Conservation (phyloP, 164 flowering plant species). For the Tetracentron sinense region DNA sequence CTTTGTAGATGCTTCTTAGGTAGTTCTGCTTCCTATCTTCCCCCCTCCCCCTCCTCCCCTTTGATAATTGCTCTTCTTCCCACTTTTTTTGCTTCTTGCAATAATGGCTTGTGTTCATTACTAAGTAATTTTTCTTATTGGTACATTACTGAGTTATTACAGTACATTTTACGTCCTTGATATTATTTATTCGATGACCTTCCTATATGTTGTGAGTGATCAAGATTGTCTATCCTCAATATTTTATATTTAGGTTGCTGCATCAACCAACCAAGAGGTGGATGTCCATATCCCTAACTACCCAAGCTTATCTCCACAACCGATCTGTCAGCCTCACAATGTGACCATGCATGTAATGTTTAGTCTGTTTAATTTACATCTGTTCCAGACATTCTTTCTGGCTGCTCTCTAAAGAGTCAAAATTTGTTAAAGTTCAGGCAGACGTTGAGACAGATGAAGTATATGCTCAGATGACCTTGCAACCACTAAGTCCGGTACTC, state of each 20-base stretch:
- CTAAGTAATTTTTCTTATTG: no score
- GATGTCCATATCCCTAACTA: constrained; percentile 22
- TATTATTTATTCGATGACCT: neutral
- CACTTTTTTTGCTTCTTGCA: no score
- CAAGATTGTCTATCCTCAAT: neutral
- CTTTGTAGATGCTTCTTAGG: neutral
- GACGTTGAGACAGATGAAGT: constrained; percentile 65
- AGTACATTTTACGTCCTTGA: neutral
- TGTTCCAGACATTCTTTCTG: neutral
- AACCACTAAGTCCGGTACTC: constrained; percentile 48
- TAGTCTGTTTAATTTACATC: neutral
- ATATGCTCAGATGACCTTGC: constrained; percentile 64
- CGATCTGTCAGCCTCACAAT: constrained; percentile 17
- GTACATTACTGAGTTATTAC: no score
- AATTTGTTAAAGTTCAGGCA: constrained; percentile 35
- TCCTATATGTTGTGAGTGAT: neutral
- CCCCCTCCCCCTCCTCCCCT: neutral
- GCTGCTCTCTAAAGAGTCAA: neutral
- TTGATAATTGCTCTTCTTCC: no score
- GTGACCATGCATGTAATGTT: constrained; percentile 17
- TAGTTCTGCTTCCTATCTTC: no score
- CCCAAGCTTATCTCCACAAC: constrained; percentile 16
- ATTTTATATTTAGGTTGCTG: constrained; percentile 12
- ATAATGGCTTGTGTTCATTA: no score
- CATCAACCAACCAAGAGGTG: constrained; percentile 16